Conservation (phyloP, 306 rosid genomes). For the Dryas octopetala region DNA sequence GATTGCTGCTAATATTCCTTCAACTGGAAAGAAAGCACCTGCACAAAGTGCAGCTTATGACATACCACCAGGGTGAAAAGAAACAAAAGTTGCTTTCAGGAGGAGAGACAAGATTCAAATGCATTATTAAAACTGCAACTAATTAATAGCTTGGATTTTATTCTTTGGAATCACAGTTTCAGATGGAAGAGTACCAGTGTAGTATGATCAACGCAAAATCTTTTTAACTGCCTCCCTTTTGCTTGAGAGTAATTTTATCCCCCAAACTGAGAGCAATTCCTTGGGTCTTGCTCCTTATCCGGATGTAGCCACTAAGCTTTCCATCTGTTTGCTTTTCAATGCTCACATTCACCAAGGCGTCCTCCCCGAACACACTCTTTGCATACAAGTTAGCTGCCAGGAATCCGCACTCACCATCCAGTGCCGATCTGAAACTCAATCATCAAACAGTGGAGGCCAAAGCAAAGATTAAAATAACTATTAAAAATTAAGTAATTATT, state of each 20-base stretch:
- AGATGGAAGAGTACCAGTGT: neutral
- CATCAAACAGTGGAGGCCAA: neutral
- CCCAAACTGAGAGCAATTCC: conserved; percentile 81
- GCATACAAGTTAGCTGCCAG: conserved; percentile 69
- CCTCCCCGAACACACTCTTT: conserved; percentile 81
- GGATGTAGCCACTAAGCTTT: conserved; percentile 69
- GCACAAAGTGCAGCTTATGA: neutral
- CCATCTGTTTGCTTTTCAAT: conserved; percentile 71
- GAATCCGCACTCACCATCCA: conserved; percentile 70
- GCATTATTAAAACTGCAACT: neutral
- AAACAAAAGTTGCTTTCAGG: neutral
- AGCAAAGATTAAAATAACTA: neutral
- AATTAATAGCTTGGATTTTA: neutral
- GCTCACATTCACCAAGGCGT: conserved; percentile 76
- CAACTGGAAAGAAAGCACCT: neutral
- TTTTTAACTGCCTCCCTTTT: conserved; percentile 58
- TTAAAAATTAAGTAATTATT: no score
- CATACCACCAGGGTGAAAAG: conserved; percentile 3
- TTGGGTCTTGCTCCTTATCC: conserved; percentile 84
- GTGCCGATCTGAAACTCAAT: conserved; percentile 45
- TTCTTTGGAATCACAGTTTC: neutral
- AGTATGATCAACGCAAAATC: neutral
- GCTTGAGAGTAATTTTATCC: conserved; percentile 74
- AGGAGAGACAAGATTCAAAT: neutral
- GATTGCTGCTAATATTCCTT: neutral